These are phyloP conservation scores for Corylus heterophylla DNA, from an alignment of 306 rosid genomes.

Conservation along the genomic window DNA sequence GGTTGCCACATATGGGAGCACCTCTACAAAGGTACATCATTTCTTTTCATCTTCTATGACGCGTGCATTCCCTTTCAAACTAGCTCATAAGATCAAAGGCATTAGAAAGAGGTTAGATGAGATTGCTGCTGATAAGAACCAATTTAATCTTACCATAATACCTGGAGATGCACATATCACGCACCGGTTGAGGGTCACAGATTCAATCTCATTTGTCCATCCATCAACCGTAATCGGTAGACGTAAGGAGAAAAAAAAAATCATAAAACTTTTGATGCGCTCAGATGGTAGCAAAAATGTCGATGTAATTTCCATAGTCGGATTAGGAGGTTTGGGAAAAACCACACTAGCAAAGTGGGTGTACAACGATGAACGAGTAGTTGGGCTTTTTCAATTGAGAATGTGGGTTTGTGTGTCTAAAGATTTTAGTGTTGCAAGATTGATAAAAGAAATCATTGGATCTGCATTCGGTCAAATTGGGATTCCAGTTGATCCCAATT, in stretches of 20 bases:
- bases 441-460: too few species aligned
- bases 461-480: too few species aligned
- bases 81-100: constrained; percentile 14
- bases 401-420: too few species aligned
- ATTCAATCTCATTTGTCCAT: neutral
- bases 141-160: constrained; percentile 9
- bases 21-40: constrained; percentile 4
- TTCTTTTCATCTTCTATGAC: constrained; percentile 23
- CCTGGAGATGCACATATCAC: constrained; percentile 1
- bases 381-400: too few species aligned
- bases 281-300: neutral
- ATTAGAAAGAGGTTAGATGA: constrained; percentile 12
- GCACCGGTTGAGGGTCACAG: neutral
- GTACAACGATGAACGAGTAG: constrained; percentile 21
- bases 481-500: too few species aligned
- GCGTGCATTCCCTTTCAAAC: neutral
- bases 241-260: neutral
- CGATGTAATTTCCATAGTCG: neutral
- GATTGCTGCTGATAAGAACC: constrained; percentile 10
- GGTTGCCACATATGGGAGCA: neutral
- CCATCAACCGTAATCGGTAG: neutral
- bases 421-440: too few species aligned
- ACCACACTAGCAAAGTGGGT: constrained; percentile 7
- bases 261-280: neutral
- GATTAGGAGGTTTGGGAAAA: constrained; percentile 7